Conservation (phyloP, 257 asterid species). For the Buddleja alternifolia region DNA sequence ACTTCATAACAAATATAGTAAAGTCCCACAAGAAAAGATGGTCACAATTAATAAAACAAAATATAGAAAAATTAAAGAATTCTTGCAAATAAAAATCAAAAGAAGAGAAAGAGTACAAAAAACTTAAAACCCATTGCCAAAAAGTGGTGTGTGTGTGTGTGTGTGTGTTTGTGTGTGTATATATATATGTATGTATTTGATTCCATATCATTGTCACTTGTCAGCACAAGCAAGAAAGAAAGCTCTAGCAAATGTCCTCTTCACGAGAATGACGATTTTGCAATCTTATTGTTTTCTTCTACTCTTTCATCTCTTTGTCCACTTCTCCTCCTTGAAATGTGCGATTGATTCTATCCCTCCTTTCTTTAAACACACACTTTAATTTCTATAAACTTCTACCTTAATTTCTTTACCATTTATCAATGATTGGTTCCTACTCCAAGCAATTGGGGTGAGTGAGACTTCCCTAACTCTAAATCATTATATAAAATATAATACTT, state of each 20-base stretch:
- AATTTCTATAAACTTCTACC: slow-evolving; percentile 10
- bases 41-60: background rate
- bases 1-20: no score
- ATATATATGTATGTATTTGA: no score
- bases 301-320: slow-evolving; percentile 55
- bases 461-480: no score
- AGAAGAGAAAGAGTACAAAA: slow-evolving; percentile 14
- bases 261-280: slow-evolving; percentile 68
- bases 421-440: background rate
- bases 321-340: slow-evolving; percentile 53
- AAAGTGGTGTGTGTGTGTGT: no score
- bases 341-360: slow-evolving; percentile 44
- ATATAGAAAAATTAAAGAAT: no score
- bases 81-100: background rate
- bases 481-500: no score
- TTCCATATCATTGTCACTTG: slow-evolving; percentile 36
- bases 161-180: no score
- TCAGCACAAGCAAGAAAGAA: slow-evolving; percentile 34
- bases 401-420: background rate
- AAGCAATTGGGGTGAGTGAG: slow-evolving; percentile 5
- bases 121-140: slow-evolving; percentile 19
- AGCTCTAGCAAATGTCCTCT: slow-evolving; percentile 47
- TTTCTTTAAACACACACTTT: background rate
- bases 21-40: background rate
- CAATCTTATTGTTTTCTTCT: slow-evolving; percentile 63